Conservation (phyloP, 352 stramenopile genomes). For the Pythium utonaiense region DNA sequence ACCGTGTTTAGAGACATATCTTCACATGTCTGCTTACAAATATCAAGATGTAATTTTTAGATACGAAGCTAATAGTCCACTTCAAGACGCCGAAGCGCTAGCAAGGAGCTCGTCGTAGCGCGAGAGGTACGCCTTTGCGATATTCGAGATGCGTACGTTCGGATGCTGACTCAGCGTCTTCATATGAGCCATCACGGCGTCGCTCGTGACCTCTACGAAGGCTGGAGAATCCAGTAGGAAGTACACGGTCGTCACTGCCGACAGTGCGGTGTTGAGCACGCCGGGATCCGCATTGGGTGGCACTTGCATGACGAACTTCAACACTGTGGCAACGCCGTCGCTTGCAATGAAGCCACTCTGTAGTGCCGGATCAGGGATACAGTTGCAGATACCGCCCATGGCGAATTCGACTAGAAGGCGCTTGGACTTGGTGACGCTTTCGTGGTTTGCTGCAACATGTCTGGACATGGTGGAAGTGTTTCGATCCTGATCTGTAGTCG, state of each 20-base stretch:
- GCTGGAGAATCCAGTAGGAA: constrained; percentile 63
- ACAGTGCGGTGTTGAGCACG: constrained; percentile 43
- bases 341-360: constrained; percentile 53
- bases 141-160: constrained; percentile 49
- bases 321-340: constrained; percentile 41
- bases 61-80: not conserved
- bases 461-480: too few species aligned
- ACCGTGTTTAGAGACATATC: too few species aligned
- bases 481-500: not conserved
- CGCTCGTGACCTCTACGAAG: constrained; percentile 37
- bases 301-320: constrained; percentile 38
- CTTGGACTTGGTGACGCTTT: constrained; percentile 18
- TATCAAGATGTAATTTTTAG: not conserved
- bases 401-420: constrained; percentile 58
- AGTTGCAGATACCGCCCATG: constrained; percentile 76
- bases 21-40: not conserved
- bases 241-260: constrained; percentile 53
- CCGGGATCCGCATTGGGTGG: constrained; percentile 12
- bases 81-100: not conserved
- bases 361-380: constrained; percentile 50
- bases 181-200: constrained; percentile 34
- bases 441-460: not conserved
- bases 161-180: constrained; percentile 27
- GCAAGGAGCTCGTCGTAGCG: constrained; percentile 47
- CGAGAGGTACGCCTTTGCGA: constrained; percentile 33